Percentiles rank a stretch among this genome's conserved stretches.
Conservation (phyloP, 2,329 filamentous ascomycete genomes). For the Thielaviopsis ethacetica region DNA sequence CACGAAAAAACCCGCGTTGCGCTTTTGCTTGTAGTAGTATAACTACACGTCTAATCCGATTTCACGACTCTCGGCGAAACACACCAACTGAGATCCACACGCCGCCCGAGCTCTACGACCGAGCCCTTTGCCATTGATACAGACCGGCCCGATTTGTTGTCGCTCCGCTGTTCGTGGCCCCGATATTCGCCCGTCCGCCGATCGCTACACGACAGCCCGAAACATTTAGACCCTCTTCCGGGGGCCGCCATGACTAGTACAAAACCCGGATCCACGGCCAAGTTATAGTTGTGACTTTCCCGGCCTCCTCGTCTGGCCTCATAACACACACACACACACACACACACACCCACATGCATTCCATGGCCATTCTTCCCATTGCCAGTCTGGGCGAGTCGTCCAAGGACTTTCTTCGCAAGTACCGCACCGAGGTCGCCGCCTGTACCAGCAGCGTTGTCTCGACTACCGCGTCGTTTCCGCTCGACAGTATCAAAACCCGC, state of each 20-base stretch:
- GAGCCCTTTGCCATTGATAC: not conserved
- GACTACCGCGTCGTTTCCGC: conserved; percentile 65
- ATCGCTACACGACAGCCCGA: not conserved
- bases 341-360: not conserved
- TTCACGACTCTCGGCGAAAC: not conserved
- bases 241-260: not conserved
- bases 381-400: conserved; percentile 8
- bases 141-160: not conserved
- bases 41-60: not conserved
- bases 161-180: not conserved
- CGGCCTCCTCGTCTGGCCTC: not conserved
- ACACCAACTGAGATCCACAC: too few species aligned
- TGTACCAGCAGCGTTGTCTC: conserved; percentile 63
- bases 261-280: not conserved
- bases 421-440: conserved; percentile 67
- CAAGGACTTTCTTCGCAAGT: conserved; percentile 20
- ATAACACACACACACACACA: not conserved
- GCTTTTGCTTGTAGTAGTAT: not conserved
- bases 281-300: not conserved
- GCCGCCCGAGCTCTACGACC: too few species aligned
- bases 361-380: conserved; percentile 8
- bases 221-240: not conserved
- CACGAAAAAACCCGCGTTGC: not conserved
- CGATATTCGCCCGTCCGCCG: not conserved
- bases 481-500: conserved; percentile 79